phyloP scores from a whole-genome alignment of 768 basidiomycete genomes.

The Termitomyces sp. region DNA sequence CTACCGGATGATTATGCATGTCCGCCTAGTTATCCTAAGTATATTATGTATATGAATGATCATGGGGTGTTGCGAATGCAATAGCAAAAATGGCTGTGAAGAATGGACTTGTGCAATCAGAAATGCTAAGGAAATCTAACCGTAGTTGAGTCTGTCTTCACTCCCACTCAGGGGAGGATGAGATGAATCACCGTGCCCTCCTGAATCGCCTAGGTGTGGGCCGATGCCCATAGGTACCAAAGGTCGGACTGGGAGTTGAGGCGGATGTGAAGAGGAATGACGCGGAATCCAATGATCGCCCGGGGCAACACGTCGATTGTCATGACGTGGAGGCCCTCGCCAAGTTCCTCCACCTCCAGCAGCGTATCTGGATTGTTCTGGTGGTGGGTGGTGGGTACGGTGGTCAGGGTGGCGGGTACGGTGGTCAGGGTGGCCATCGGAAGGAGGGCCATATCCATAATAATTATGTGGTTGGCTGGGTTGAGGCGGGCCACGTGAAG shows the following conservation, averaged over 20 bases:
- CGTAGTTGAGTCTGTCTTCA: conserved; percentile 16
- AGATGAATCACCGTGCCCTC: neutral
- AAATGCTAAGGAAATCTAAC: conserved; percentile 6
- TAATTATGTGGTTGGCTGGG: neutral
- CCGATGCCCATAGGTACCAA: conserved; percentile 3
- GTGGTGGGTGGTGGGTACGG: neutral
- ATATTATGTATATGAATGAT: conserved; percentile 2
- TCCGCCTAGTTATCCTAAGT: conserved; percentile 4
- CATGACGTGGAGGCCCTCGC: neutral
- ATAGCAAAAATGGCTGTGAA: neutral
- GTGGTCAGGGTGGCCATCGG: neutral
- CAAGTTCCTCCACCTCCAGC: neutral
- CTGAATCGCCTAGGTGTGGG: conserved; percentile 1
- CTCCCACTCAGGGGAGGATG: conserved; percentile 2
- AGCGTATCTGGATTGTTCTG: neutral
- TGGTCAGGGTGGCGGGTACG: neutral
- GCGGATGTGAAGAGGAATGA: neutral
- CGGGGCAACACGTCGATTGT: neutral
- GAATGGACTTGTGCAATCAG: neutral
- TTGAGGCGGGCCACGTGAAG: neutral
- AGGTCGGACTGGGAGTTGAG: conserved; percentile 6
- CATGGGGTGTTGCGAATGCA: neutral
- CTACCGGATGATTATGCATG: neutral
- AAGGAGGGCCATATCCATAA: neutral
- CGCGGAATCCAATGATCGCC: neutral